Evolutionary conservation across 2,329 filamentous ascomycete genomes (phyloP).

Genomic region (Didymella lethalis): DNA sequence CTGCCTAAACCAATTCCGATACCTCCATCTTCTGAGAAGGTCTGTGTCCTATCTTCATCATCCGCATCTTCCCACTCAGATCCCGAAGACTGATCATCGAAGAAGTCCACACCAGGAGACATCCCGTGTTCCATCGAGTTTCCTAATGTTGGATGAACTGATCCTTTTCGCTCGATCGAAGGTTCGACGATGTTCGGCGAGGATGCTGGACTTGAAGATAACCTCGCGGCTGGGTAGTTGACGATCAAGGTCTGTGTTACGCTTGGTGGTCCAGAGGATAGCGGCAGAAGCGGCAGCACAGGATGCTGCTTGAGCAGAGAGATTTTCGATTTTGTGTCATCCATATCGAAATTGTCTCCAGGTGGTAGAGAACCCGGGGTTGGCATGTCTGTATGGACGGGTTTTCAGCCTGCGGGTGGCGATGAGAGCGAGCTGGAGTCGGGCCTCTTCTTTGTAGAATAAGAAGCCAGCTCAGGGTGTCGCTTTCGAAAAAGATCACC

Average conservation of each 20-base stretch:
- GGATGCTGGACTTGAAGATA: constrained; percentile 42
- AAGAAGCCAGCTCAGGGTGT: neutral
- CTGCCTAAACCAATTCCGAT: constrained; percentile 14
- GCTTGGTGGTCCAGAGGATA: constrained; percentile 23
- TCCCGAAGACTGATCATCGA: constrained; percentile 37
- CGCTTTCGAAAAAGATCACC: constrained; percentile 23
- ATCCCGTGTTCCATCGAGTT: constrained; percentile 34
- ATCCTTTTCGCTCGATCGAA: constrained; percentile 29
- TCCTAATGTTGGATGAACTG: constrained; percentile 36
- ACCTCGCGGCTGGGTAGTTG: constrained; percentile 34
- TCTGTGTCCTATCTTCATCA: constrained; percentile 28
- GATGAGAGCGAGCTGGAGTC: neutral
- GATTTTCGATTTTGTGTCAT: constrained; percentile 5
- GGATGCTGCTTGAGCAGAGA: constrained; percentile 25
- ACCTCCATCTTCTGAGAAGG: constrained; percentile 15
- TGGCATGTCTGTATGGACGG: neutral
- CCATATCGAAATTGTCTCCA: neutral
- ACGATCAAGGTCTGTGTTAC: constrained; percentile 36
- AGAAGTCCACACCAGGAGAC: constrained; percentile 38
- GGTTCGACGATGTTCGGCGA: constrained; percentile 40
- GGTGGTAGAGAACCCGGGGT: neutral
- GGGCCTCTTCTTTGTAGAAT: neutral
- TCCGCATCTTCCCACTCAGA: constrained; percentile 37
- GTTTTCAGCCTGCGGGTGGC: neutral
- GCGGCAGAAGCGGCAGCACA: constrained; percentile 15